A percentile compares a stretch with the other conserved stretches of the same genome.
Conservation (phyloP, 176 grass and related monocot species). For the Miscanthus lutarioriparius region DNA sequence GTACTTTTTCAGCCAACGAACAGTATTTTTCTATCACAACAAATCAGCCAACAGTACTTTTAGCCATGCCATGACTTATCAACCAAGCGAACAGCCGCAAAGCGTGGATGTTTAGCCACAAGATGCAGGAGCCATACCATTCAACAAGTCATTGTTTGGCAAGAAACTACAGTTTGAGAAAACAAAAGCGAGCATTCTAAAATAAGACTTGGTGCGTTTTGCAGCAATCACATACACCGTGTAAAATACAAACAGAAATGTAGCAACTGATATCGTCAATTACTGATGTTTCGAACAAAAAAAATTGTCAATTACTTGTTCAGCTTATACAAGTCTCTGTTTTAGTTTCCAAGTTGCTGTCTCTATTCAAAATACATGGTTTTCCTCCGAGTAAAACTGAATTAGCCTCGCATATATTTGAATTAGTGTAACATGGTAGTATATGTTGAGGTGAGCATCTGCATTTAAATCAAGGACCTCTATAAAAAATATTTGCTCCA, state of each 20-base stretch:
- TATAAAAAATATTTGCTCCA: background rate
- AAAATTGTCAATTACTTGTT: background rate
- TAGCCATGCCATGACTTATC: no score
- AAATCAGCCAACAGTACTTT: no score
- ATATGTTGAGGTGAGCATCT: background rate
- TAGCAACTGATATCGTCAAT: background rate
- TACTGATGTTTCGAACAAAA: background rate
- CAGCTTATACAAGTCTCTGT: background rate
- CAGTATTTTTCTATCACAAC: no score
- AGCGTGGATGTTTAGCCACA: background rate
- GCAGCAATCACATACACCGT: background rate
- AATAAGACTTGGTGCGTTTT: background rate
- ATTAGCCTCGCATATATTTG: background rate
- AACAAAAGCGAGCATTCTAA: conserved; percentile 4
- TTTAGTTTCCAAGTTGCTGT: no score
- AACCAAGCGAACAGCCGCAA: no score
- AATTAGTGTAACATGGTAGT: background rate
- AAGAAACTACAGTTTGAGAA: background rate
- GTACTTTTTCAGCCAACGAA: no score
- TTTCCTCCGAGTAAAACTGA: background rate
- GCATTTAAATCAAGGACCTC: background rate
- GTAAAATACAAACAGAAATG: background rate
- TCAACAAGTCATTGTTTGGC: background rate
- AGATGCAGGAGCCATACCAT: background rate
- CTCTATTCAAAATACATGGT: background rate